phyloP scores from a whole-genome alignment of 2,329 filamentous ascomycete species.

The Anthostomella pinea region DNA sequence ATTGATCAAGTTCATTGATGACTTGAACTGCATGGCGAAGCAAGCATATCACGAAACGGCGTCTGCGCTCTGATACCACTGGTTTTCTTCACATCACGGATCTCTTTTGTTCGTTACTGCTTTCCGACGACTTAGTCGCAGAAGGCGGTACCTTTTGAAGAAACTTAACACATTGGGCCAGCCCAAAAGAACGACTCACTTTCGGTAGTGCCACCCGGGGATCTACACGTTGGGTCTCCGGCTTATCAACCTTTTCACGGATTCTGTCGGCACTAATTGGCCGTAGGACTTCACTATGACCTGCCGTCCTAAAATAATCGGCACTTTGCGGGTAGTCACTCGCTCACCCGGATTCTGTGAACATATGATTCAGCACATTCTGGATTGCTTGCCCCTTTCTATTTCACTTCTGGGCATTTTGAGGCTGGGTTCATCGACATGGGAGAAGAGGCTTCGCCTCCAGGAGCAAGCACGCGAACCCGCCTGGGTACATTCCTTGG shows the following conservation, averaged over 20 bases:
- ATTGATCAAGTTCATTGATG: conserved; percentile 30
- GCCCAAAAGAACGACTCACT: no score
- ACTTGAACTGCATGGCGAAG: conserved; percentile 36
- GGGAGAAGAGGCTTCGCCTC: background rate
- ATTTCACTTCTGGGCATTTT: conserved; percentile 20
- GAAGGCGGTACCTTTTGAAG: conserved; percentile 2
- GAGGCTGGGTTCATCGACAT: conserved; percentile 4
- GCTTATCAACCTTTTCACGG: no score
- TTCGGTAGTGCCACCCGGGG: no score
- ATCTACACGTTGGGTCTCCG: no score
- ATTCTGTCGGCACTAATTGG: no score
- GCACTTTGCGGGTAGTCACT: conserved; percentile 3
- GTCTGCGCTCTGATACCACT: conserved; percentile 38
- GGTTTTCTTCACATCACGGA: conserved; percentile 34
- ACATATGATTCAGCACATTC: conserved; percentile 10
- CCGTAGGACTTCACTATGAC: conserved; percentile 1
- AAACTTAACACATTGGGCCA: background rate
- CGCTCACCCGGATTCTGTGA: conserved; percentile 10
- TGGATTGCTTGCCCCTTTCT: conserved; percentile 20
- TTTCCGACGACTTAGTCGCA: conserved; percentile 8
- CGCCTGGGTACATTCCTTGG: conserved; percentile 1
- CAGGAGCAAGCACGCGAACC: no score
- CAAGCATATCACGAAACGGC: conserved; percentile 38
- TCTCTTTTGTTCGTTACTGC: conserved; percentile 28
- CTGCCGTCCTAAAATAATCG: conserved; percentile 1